Conservation (phyloP, 2,329 filamentous ascomycete genomes). For the Penicillium olsonii region DNA sequence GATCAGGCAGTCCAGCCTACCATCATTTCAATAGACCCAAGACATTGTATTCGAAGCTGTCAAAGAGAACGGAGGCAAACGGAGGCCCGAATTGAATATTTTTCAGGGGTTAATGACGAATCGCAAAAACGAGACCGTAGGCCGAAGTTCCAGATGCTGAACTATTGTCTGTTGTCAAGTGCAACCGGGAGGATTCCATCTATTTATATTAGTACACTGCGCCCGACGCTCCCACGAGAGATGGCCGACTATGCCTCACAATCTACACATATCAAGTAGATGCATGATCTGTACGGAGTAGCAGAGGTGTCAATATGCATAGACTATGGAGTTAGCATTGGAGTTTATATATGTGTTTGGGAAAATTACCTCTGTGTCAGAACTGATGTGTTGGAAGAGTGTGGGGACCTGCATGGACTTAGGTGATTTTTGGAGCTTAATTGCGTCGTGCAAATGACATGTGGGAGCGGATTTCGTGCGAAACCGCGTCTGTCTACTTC, state of each 20-base stretch:
- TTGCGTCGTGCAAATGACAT: slow-evolving; percentile 5
- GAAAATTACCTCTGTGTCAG: slow-evolving; percentile 14
- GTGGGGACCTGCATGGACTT: slow-evolving; percentile 10
- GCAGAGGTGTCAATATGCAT: slow-evolving; percentile 1
- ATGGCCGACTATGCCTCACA: background rate
- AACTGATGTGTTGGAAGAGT: slow-evolving; percentile 12
- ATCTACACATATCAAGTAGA: slow-evolving; percentile 1
- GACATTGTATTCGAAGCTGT: slow-evolving; percentile 9
- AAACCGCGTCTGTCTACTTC: slow-evolving; percentile 3
- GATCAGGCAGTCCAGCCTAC: background rate
- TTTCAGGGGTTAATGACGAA: slow-evolving; percentile 13
- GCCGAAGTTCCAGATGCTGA: background rate
- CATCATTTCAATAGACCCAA: background rate
- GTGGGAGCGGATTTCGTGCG: slow-evolving; percentile 9
- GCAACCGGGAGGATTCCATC: slow-evolving; percentile 8
- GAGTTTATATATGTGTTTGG: background rate
- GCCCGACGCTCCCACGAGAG: slow-evolving; percentile 5
- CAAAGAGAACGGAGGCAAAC: slow-evolving; percentile 1
- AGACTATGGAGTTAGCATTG: background rate
- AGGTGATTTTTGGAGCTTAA: slow-evolving; percentile 4
- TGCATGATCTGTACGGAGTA: background rate
- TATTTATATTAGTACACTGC: slow-evolving; percentile 6
- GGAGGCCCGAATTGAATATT: slow-evolving; percentile 3
- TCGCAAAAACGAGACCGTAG: slow-evolving; percentile 8
- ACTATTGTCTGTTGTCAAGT: slow-evolving; percentile 11